A percentile compares a stretch with the other conserved stretches of the same genome.
Conservation (phyloP, 2,329 filamentous ascomycete genomes). For the Ustulina deusta region DNA sequence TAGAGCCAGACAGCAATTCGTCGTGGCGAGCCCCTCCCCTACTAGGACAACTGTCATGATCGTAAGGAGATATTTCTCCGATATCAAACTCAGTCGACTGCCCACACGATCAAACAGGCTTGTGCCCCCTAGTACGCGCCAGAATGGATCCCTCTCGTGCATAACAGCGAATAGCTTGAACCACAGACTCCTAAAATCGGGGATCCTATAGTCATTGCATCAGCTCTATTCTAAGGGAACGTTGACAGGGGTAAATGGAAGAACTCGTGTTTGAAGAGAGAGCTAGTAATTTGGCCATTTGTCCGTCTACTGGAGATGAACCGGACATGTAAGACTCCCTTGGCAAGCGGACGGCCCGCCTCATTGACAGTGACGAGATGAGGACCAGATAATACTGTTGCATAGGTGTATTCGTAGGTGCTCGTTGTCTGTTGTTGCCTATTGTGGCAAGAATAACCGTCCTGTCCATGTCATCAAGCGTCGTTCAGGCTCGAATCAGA, state of each 20-base stretch:
- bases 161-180: background rate
- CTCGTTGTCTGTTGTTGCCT: conserved; percentile 22
- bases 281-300: background rate
- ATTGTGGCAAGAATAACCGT: conserved; percentile 23
- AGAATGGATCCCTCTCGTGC: background rate
- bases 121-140: background rate
- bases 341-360: conserved; percentile 37
- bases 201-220: conserved; percentile 1
- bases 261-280: background rate
- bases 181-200: background rate
- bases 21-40: background rate
- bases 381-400: background rate
- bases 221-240: conserved; percentile 17
- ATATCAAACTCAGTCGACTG: background rate
- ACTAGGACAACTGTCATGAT: conserved; percentile 1
- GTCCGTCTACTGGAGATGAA: conserved; percentile 19
- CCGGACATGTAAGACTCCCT: conserved; percentile 11
- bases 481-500: conserved; percentile 23
- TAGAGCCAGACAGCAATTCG: background rate
- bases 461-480: conserved; percentile 8
- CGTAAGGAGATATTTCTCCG: background rate
- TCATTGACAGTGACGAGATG: background rate
- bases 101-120: background rate
- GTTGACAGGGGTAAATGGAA: background rate
- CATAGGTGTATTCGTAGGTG: background rate